These are phyloP conservation scores for Lipomyces spencermartinsiae DNA, from an alignment of 805 yeast genomes.

Conservation along the genomic window DNA sequence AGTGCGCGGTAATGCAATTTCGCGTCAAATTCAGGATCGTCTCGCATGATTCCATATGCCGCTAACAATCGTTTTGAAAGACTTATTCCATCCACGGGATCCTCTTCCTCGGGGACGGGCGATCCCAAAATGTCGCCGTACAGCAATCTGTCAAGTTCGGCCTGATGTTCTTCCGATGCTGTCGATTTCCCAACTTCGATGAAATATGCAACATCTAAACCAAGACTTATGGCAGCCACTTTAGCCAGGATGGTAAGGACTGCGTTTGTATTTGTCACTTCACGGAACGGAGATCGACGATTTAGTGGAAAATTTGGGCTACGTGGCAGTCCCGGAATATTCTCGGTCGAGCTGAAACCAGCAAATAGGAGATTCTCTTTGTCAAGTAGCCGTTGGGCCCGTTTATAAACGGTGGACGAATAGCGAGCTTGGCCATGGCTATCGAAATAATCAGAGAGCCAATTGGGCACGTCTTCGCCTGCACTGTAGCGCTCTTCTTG, in stretches of 20 bases:
- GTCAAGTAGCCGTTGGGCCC: not conserved
- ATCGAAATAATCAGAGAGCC: not conserved
- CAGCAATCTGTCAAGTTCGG: slow-evolving; percentile 1
- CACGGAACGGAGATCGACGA: not conserved
- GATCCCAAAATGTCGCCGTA: slow-evolving; percentile 19
- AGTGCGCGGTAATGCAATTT: slow-evolving; percentile 8
- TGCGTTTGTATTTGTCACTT: slow-evolving; percentile 1
- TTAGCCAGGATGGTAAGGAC: slow-evolving; percentile 20
- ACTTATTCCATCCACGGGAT: slow-evolving; percentile 7
- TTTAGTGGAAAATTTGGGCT: not conserved
- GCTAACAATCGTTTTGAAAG: slow-evolving; percentile 9
- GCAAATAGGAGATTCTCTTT: not conserved
- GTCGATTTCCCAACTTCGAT: slow-evolving; percentile 12
- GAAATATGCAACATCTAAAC: slow-evolving; percentile 15
- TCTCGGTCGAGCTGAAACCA: not conserved
- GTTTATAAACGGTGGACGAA: not conserved
- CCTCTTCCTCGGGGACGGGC: slow-evolving; percentile 6
- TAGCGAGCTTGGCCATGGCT: not conserved
- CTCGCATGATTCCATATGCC: slow-evolving; percentile 7
- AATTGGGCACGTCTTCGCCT: not conserved
- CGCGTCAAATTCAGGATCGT: slow-evolving; percentile 7
- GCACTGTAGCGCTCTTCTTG: not conserved
- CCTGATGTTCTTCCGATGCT: slow-evolving; percentile 7
- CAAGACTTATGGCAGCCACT: slow-evolving; percentile 13
- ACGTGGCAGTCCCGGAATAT: not conserved